phyloP scores from a whole-genome alignment of 345 rosid species.

The Salix brachista region DNA sequence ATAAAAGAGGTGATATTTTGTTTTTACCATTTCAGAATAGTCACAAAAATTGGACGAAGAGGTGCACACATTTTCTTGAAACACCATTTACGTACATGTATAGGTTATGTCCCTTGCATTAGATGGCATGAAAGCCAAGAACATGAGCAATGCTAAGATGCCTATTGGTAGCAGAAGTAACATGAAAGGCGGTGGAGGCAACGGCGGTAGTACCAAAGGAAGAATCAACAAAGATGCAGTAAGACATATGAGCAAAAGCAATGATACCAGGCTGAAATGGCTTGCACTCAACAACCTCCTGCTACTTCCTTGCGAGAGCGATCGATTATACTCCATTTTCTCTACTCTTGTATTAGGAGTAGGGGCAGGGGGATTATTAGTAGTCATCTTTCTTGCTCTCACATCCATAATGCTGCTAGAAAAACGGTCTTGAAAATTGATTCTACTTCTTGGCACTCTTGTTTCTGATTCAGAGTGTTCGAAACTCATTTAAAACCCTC shows the following conservation, averaged over 20 bases:
- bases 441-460: constrained; percentile 6
- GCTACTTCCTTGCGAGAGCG: constrained; percentile 26
- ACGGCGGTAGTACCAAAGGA: constrained; percentile 75
- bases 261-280: constrained; percentile 61
- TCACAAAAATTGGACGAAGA: not conserved
- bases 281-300: constrained; percentile 38
- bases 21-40: not conserved
- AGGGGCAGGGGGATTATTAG: not conserved
- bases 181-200: constrained; percentile 86
- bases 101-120: constrained; percentile 44
- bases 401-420: constrained; percentile 28
- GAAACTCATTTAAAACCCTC: constrained; percentile 12
- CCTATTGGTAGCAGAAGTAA: constrained; percentile 68
- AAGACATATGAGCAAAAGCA: constrained; percentile 49
- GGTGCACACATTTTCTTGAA: not conserved
- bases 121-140: constrained; percentile 69
- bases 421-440: constrained; percentile 18
- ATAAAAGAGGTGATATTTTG: not conserved
- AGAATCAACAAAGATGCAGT: constrained; percentile 67
- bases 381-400: constrained; percentile 14
- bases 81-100: constrained; percentile 37
- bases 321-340: constrained; percentile 27
- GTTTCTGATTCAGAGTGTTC: constrained; percentile 15
- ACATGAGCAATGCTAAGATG: constrained; percentile 60
- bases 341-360: constrained; percentile 6